Conservation (phyloP, 2,329 filamentous ascomycete species). For the Rasamsonia emersonii region DNA sequence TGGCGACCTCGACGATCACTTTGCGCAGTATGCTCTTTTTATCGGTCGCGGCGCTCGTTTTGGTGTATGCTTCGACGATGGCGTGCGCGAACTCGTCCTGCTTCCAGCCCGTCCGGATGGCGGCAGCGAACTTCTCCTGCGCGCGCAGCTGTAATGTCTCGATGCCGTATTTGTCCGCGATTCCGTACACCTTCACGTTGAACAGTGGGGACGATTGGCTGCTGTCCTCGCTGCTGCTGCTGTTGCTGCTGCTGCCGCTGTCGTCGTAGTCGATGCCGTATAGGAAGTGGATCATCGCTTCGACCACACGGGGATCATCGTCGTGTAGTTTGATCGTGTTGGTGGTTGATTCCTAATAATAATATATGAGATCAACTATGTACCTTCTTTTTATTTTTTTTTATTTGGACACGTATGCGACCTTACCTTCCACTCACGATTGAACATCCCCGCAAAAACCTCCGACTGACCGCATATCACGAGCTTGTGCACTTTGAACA, state of each 20-base stretch:
- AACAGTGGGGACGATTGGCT: conserved; percentile 16
- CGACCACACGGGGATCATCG: conserved; percentile 10
- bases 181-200: conserved; percentile 14
- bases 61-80: background rate
- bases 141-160: conserved; percentile 13
- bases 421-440: background rate
- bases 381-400: background rate
- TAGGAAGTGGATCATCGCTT: conserved; percentile 18
- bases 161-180: conserved; percentile 18
- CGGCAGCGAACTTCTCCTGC: conserved; percentile 13
- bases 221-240: no score
- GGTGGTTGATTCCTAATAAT: conserved; percentile 9
- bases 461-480: background rate
- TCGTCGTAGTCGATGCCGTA: conserved; percentile 15
- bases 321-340: conserved; percentile 9
- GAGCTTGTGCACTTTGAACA: conserved; percentile 2
- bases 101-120: conserved; percentile 13
- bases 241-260: conserved; percentile 8
- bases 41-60: background rate
- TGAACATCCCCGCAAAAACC: background rate
- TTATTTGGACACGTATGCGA: background rate
- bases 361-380: background rate
- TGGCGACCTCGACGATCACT: background rate
- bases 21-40: background rate
- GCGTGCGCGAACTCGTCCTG: background rate